Percentiles rank a stretch among this genome's conserved stretches.
Conservation (phyloP, 768 basidiomycete genomes). For the Lentinula detonsa region DNA sequence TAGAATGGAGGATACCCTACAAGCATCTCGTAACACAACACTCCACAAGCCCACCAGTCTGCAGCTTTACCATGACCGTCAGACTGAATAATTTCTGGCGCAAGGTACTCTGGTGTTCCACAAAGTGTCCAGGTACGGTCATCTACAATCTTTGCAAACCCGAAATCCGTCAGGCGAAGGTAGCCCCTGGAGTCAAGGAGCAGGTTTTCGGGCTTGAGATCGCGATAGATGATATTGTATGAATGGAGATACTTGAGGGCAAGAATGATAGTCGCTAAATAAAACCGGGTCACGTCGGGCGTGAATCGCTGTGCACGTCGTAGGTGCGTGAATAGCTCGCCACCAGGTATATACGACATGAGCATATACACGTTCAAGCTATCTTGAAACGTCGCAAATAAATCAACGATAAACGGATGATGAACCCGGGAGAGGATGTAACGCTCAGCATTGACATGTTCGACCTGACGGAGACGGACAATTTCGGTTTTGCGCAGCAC, state of each 20-base stretch:
- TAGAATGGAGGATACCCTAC: slow-evolving; percentile 99
- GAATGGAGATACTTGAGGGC: slow-evolving; percentile 93
- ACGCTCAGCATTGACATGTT: slow-evolving; percentile 96
- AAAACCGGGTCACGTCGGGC: slow-evolving; percentile 96
- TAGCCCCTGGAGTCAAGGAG: slow-evolving; percentile 91
- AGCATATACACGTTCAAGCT: slow-evolving; percentile 97
- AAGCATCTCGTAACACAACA: slow-evolving; percentile 97
- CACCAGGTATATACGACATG: slow-evolving; percentile 93
- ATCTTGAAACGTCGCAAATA: slow-evolving; percentile 95
- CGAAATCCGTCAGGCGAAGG: slow-evolving; percentile 94
- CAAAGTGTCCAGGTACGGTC: slow-evolving; percentile 98
- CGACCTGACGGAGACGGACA: slow-evolving; percentile 88
- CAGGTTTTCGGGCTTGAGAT: slow-evolving; percentile 98
- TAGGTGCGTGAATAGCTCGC: slow-evolving; percentile 95
- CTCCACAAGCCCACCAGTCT: slow-evolving; percentile 99
- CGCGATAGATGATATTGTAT: slow-evolving; percentile 97
- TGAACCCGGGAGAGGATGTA: slow-evolving; percentile 87
- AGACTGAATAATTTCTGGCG: slow-evolving; percentile 96
- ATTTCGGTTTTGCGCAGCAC: slow-evolving; percentile 83
- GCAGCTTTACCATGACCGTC: slow-evolving; percentile 98
- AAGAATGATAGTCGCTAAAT: slow-evolving; percentile 92
- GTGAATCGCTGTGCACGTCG: slow-evolving; percentile 93
- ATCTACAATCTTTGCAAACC: slow-evolving; percentile 95
- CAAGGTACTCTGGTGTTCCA: slow-evolving; percentile 93
- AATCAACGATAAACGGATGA: slow-evolving; percentile 95